Evolutionary conservation across 2,329 filamentous ascomycete species (phyloP).

Genomic region (Penicillium expansum): DNA sequence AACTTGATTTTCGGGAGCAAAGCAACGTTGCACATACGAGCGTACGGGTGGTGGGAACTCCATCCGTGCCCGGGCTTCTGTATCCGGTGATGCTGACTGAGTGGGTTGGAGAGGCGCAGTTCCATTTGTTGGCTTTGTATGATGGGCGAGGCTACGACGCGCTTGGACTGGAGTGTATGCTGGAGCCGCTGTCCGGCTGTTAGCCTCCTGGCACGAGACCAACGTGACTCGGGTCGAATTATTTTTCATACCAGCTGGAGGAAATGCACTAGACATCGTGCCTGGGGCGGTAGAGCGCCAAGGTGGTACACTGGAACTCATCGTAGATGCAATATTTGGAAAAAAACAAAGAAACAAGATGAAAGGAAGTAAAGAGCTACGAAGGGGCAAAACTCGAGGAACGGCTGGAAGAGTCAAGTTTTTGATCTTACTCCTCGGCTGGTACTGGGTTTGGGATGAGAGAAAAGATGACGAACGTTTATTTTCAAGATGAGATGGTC

Average conservation of each 20-base stretch:
- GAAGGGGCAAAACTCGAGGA: constrained; percentile 11
- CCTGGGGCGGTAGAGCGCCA: constrained; percentile 38
- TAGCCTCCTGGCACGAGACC: constrained; percentile 10
- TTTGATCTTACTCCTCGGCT: constrained; percentile 7
- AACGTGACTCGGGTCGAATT: not conserved
- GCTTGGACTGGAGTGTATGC: constrained; percentile 63
- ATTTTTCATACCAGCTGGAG: constrained; percentile 32
- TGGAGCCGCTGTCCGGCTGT: constrained; percentile 42
- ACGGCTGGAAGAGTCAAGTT: not conserved
- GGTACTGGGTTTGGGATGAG: not conserved
- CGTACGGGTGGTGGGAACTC: constrained; percentile 82
- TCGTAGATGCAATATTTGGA: constrained; percentile 24
- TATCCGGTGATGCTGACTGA: constrained; percentile 32
- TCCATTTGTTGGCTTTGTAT: constrained; percentile 21
- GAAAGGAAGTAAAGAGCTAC: constrained; percentile 15
- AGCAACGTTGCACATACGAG: constrained; percentile 84
- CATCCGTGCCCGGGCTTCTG: constrained; percentile 53
- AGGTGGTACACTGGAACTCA: constrained; percentile 42
- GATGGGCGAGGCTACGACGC: constrained; percentile 57
- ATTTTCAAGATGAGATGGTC: constrained; percentile 1
- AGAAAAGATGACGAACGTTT: not conserved
- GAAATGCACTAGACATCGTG: constrained; percentile 30
- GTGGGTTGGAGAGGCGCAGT: constrained; percentile 27
- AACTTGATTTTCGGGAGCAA: constrained; percentile 69
- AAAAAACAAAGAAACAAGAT: constrained; percentile 13